Percentiles rank a stretch among this genome's conserved stretches.
phyloP scores from a whole-genome alignment of 768 basidiomycete genomes.

The Mycena sanguinolenta region DNA sequence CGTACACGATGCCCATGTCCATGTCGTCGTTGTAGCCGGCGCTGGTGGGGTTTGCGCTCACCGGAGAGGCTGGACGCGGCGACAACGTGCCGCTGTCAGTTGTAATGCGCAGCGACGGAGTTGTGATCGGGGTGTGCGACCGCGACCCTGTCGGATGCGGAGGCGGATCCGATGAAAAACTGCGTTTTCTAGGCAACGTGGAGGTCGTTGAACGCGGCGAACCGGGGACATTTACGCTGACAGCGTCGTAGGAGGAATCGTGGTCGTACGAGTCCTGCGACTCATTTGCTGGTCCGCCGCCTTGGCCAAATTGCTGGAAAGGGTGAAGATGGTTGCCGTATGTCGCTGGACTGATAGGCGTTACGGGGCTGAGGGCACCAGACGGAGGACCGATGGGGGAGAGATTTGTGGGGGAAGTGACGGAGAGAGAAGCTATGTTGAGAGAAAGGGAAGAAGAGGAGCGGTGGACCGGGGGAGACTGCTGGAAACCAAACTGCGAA shows the following conservation, averaged over 20 bases:
- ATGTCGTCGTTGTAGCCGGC: slow-evolving; percentile 72
- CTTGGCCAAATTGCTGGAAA: slow-evolving; percentile 62
- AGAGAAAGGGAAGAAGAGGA: slow-evolving; percentile 62
- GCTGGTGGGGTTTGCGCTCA: slow-evolving; percentile 41
- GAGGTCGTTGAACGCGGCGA: slow-evolving; percentile 67
- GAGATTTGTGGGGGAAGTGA: slow-evolving; percentile 74
- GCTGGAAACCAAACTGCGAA: slow-evolving; percentile 46
- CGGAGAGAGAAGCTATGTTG: slow-evolving; percentile 76
- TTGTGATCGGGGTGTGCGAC: slow-evolving; percentile 33
- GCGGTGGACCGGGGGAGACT: slow-evolving; percentile 41
- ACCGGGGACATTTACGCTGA: slow-evolving; percentile 45
- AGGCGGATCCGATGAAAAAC: slow-evolving; percentile 65
- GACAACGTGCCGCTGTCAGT: slow-evolving; percentile 57
- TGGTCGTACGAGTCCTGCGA: slow-evolving; percentile 46
- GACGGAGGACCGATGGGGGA: slow-evolving; percentile 70
- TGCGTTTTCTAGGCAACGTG: slow-evolving; percentile 75
- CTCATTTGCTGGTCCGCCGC: slow-evolving; percentile 19
- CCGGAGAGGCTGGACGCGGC: slow-evolving; percentile 31
- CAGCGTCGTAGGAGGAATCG: slow-evolving; percentile 47
- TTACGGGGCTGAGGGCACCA: slow-evolving; percentile 63
- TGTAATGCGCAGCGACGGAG: slow-evolving; percentile 43
- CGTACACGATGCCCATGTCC: slow-evolving; percentile 58
- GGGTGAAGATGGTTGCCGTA: slow-evolving; percentile 54
- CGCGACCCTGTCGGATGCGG: slow-evolving; percentile 36
- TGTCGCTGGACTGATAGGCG: slow-evolving; percentile 70